Base-by-base conservation (phyloP, 2,329 filamentous ascomycete species). In the Cladosporium sp. region DNA sequence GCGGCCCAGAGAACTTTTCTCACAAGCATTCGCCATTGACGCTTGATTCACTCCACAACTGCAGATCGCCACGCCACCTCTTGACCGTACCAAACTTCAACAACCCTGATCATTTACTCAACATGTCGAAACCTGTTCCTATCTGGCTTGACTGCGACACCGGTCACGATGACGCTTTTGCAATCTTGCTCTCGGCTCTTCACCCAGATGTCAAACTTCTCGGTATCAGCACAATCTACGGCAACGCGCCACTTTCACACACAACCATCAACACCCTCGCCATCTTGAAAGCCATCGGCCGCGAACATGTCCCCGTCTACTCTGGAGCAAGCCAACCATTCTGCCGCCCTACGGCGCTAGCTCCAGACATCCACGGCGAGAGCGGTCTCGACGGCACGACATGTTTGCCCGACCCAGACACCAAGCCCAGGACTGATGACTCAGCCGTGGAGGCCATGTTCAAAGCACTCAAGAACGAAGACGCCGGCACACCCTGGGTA, bases 201-300 rank as follows among this genome's bases (percentile, higher is more conserved):
- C 88, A 95, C 65, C 90, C 90, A 0, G 76, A 76, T 27, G 78
- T 96, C 61, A 75, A 84, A 41, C 80, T 97, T 15, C 77, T 99
- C 2, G 93, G 93, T 19, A 82, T 97, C 60, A 95, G 87, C 57
- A 96, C 92, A 7, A 87, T 96, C 54, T 92, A 96, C 69, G 93
- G 93, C 62, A 99, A 99, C 70, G 86, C 92, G 3, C 84, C 89
- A 0, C 74, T 97, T 22, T 77, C 83, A 47, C 86, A 95, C 63
- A 96, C 91, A 7, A 96, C 92, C 0, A 75, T 78, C 66, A 99
- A 99, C 71, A 89, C 92, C 9, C 77, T 84, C 29, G 88, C 88
- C 18, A 78, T 97, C 44, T 80, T 99, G 47, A 89, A 90, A 54
- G 88, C 92, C 41, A 86, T 97, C 54, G 83, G 85, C 51, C 82